Base-by-base conservation (phyloP, 1,139 yeast genomes). In the Taiozyma sp. region DNA sequence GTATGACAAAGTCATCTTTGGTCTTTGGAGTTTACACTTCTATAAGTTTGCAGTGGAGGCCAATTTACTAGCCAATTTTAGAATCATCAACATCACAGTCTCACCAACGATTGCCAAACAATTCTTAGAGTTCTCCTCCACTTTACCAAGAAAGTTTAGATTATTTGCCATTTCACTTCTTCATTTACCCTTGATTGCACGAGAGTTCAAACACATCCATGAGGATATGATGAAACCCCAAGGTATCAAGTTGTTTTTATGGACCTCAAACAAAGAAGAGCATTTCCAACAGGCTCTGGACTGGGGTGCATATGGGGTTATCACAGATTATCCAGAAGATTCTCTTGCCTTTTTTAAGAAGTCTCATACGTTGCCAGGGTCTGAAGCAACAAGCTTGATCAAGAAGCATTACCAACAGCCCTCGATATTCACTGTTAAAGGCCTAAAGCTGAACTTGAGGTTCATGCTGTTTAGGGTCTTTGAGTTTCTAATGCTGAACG, bases 11-110 rank as follows among this genome's bases (percentile, higher is more conserved):
- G 70, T 90, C 46, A 84, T 86, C 50, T 80, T 90, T 64, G 98
- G 98, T 0, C 69, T 92, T 36, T 93, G 98, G 98, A 73, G 80
- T 56, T 65, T 84, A 48, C 80, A 79, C 51, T 87, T 86, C 63
- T 76, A 87, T 57, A 76, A 80, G 56, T 81, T 76, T 55, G 79
- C 79, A 13, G 67, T 70, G 44, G 59, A 59, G 28, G 68, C 75
- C 14, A 71, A 75, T 6, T 69, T 78, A 1, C 54, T 76, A 28
- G 63, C 63, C 14, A 69, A 67, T 14, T 75, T 81, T 50, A 72
- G 74, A n/a, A 72, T 82, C 19, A 68, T 80, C 32, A 78, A 76
- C 56, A 83, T 84, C 51, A 73, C 85, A 0, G 66, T 81, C 46
- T 75, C 79, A 23, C 65, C 76, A 16, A 60, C 64, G 5, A 56